Conservation (phyloP, 768 basidiomycete genomes). For the Fibroporia radiculosa region DNA sequence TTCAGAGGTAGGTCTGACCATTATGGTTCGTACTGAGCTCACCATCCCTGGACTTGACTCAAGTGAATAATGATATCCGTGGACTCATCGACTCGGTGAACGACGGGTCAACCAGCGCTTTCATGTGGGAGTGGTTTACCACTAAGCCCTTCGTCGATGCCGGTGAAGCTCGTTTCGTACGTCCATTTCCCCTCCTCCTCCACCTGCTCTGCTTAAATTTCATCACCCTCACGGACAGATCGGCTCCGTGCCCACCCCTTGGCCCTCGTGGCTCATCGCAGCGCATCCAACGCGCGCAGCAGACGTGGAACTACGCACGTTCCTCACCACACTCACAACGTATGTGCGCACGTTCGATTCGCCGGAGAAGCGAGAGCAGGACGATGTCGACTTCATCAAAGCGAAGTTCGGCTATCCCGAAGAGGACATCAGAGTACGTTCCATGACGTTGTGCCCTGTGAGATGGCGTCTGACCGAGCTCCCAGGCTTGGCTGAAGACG, state of each 20-base stretch:
- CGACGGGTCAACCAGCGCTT: conserved; percentile 78
- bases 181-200: conserved; percentile 21
- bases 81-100: conserved; percentile 84
- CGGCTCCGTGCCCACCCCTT: conserved; percentile 83
- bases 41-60: not conserved
- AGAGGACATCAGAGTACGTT: conserved; percentile 65
- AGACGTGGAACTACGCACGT: conserved; percentile 39
- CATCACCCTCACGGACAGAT: conserved; percentile 38
- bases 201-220: not conserved
- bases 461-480: not conserved
- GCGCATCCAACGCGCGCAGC: conserved; percentile 67
- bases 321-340: conserved; percentile 54
- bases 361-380: conserved; percentile 42
- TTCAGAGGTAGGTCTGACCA: conserved; percentile 54
- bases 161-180: conserved; percentile 76
- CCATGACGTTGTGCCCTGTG: not conserved
- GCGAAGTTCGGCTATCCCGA: conserved; percentile 74
- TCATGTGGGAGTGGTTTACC: conserved; percentile 96
- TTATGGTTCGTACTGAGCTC: not conserved
- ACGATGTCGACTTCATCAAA: conserved; percentile 70
- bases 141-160: conserved; percentile 75
- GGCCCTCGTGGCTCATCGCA: conserved; percentile 96
- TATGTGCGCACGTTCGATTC: conserved; percentile 66
- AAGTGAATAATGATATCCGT: conserved; percentile 77
- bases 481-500: conserved; percentile 79